A percentile compares a stretch with the other conserved stretches of the same genome.
Evolutionary conservation across 306 rosid genomes (phyloP).

Genomic region (Vicia villosa): DNA sequence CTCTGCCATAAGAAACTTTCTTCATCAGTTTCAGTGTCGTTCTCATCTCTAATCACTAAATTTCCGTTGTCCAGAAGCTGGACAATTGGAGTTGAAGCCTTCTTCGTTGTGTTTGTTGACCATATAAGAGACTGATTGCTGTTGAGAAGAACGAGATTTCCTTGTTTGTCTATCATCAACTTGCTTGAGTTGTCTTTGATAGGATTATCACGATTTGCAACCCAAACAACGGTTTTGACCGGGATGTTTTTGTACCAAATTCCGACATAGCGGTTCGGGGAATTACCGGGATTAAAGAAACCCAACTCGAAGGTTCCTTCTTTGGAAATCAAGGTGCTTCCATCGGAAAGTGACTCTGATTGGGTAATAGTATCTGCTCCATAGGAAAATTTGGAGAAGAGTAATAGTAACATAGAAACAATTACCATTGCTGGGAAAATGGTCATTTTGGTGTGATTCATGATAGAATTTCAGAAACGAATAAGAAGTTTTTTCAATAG

Average conservation of each 20-base stretch:
- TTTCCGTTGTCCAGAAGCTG: slow-evolving; percentile 57
- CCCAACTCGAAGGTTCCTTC: slow-evolving; percentile 30
- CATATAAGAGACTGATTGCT: slow-evolving; percentile 35
- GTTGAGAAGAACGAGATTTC: slow-evolving; percentile 35
- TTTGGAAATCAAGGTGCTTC: slow-evolving; percentile 9
- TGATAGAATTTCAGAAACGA: no score
- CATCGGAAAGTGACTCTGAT: neutral
- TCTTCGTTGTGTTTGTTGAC: slow-evolving; percentile 40
- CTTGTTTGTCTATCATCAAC: slow-evolving; percentile 38
- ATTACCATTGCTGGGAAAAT: neutral
- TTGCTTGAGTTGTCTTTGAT: slow-evolving; percentile 31
- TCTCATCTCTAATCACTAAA: slow-evolving; percentile 45
- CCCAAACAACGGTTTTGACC: slow-evolving; percentile 24
- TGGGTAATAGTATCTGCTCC: neutral
- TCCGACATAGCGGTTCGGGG: slow-evolving; percentile 28
- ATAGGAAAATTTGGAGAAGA: neutral
- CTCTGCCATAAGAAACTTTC: neutral
- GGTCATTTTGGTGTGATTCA: neutral
- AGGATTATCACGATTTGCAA: slow-evolving; percentile 38
- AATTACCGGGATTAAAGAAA: slow-evolving; percentile 32
- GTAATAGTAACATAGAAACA: neutral
- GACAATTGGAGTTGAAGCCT: slow-evolving; percentile 28
- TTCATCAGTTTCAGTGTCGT: neutral
- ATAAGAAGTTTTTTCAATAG: no score
- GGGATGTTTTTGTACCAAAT: slow-evolving; percentile 30